These are phyloP conservation scores for Rhytidhysteron rufulum DNA, from an alignment of 2,329 filamentous ascomycete species.

Conservation along the genomic window DNA sequence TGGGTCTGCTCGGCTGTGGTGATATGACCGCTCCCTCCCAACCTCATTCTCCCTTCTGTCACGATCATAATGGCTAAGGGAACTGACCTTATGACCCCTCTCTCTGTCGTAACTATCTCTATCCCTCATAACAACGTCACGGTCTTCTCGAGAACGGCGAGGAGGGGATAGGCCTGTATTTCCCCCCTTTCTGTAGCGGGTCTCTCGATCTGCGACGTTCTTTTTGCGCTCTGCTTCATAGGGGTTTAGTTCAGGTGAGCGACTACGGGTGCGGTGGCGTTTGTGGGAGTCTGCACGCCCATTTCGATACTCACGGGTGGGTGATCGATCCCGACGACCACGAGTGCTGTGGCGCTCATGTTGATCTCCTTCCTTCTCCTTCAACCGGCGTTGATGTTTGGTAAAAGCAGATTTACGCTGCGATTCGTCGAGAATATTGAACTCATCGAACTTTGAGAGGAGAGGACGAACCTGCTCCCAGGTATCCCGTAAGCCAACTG, in stretches of 20 bases:
- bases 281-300: constrained; percentile 37
- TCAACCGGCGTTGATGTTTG: constrained; percentile 84
- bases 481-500: constrained; percentile 71
- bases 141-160: constrained; percentile 36
- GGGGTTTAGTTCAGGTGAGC: constrained; percentile 85
- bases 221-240: constrained; percentile 95
- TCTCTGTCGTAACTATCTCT: constrained; percentile 30
- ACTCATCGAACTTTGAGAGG: constrained; percentile 79
- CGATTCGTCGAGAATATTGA: constrained; percentile 78
- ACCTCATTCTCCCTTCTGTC: constrained; percentile 85
- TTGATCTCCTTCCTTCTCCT: constrained; percentile 77
- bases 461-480: constrained; percentile 85
- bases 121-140: constrained; percentile 36
- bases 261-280: constrained; percentile 61
- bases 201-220: constrained; percentile 89
- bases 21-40: constrained; percentile 83
- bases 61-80: constrained; percentile 69
- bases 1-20: constrained; percentile 74
- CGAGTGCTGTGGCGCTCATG: constrained; percentile 38
- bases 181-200: constrained; percentile 82
- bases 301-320: constrained; percentile 38
- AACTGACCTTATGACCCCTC: constrained; percentile 56
- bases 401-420: constrained; percentile 81
- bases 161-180: constrained; percentile 59
- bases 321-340: constrained; percentile 34